Conservation (phyloP, 192 early-diverging fungal genomes). For the Radiomyces spectabilis region DNA sequence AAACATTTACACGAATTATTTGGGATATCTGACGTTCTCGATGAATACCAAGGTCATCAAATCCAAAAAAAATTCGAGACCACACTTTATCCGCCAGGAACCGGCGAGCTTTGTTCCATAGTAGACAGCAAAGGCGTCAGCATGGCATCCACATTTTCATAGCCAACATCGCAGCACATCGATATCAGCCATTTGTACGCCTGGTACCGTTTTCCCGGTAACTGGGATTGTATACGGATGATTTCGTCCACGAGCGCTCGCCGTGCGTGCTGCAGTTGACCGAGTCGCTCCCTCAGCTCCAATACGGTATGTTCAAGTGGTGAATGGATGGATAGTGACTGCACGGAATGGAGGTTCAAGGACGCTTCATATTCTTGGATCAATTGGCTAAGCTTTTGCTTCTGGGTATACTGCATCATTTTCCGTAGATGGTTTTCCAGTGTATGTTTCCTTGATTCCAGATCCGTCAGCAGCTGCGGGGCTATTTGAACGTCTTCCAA, state of each 20-base stretch:
- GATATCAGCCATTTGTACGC: constrained; percentile 57
- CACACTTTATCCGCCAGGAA: too few species aligned
- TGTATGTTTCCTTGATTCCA: too few species aligned
- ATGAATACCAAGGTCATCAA: too few species aligned
- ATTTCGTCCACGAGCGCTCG: neutral
- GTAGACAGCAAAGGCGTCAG: constrained; percentile 47
- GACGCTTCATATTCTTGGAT: neutral
- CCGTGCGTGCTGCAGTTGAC: neutral
- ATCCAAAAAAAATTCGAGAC: too few species aligned
- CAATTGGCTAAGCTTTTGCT: neutral
- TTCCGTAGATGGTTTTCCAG: too few species aligned
- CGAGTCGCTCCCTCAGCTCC: neutral
- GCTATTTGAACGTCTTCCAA: too few species aligned
- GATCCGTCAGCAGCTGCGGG: too few species aligned
- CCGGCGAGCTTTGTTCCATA: too few species aligned
- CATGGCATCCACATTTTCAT: constrained; percentile 51
- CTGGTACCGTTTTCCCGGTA: constrained; percentile 28
- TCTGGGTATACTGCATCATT: neutral
- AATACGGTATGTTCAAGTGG: neutral
- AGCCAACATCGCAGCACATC: constrained; percentile 47
- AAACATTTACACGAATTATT: too few species aligned
- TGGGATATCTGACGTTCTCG: too few species aligned
- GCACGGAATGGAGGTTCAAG: neutral
- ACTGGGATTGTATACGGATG: neutral
- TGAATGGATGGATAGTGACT: neutral